Percentiles rank a stretch among this genome's conserved stretches.
Evolutionary conservation across 345 rosid species (phyloP).

Genomic region (Rubroshorea leprosula): DNA sequence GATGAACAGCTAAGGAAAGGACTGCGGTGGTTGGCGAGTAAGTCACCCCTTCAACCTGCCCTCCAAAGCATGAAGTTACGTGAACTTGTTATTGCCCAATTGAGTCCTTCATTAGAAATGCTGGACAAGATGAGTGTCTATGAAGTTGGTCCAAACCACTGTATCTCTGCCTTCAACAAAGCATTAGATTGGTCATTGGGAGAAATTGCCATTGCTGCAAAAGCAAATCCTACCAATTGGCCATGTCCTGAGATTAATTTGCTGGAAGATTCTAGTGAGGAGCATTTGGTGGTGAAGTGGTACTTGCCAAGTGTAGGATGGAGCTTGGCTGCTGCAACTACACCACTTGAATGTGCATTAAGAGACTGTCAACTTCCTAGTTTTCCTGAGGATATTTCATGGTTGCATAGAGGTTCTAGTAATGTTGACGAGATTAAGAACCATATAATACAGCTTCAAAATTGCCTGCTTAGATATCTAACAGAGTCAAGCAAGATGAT

Average conservation of each 20-base stretch:
- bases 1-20: constrained; percentile 66
- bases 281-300: constrained; percentile 32
- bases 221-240: constrained; percentile 57
- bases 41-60: constrained; percentile 66
- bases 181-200: constrained; percentile 53
- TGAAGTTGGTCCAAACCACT: constrained; percentile 55
- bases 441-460: constrained; percentile 47
- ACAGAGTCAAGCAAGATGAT: constrained; percentile 53
- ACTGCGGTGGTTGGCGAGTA: constrained; percentile 73
- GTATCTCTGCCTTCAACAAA: constrained; percentile 71
- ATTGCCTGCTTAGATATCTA: constrained; percentile 52
- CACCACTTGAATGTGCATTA: constrained; percentile 35
- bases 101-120: constrained; percentile 42
- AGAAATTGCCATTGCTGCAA: constrained; percentile 54
- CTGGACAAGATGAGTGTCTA: constrained; percentile 38
- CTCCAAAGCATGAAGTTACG: constrained; percentile 45
- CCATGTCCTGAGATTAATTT: constrained; percentile 72
- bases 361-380: constrained; percentile 59
- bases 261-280: constrained; percentile 38
- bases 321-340: constrained; percentile 53
- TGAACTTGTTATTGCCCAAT: constrained; percentile 50
- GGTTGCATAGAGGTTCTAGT: constrained; percentile 46
- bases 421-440: constrained; percentile 44
- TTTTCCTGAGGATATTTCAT: constrained; percentile 49
- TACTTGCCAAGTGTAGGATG: constrained; percentile 64